Evolutionary conservation across 108 stramenopile genomes (phyloP).

Genomic region (Aurantiochytrium sp.): DNA sequence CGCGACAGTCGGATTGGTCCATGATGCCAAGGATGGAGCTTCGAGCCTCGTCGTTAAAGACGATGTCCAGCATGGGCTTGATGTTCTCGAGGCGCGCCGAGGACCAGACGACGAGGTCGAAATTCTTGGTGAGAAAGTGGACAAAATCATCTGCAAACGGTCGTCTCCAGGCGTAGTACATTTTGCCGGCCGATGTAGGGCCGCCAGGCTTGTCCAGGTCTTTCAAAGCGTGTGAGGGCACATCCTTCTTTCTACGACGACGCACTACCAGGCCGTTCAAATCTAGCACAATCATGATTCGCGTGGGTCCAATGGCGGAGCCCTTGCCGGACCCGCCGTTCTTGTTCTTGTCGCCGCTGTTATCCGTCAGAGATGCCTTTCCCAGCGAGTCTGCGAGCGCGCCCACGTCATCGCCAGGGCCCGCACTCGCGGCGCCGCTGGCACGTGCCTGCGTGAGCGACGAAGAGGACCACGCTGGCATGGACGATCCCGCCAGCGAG

Average conservation of each 20-base stretch:
- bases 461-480: no score
- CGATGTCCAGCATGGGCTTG: background rate
- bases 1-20: background rate
- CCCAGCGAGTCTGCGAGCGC: no score
- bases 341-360: no score
- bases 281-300: background rate
- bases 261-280: background rate
- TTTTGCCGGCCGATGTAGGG: background rate
- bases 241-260: background rate
- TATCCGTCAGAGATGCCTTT: no score
- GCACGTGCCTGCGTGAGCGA: no score
- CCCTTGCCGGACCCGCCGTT: no score
- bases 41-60: background rate
- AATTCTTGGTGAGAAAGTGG: background rate
- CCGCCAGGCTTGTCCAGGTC: background rate
- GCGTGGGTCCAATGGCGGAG: background rate
- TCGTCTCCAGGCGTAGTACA: background rate
- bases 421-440: no score
- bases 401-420: no score
- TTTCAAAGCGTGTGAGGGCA: background rate
- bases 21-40: background rate
- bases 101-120: background rate
- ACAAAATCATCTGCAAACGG: background rate
- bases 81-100: background rate
- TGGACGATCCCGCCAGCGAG: no score